Percentiles rank a stretch among this genome's conserved stretches.
phyloP scores from a whole-genome alignment of 345 rosid genomes.

The Fremontodendron californicum region DNA sequence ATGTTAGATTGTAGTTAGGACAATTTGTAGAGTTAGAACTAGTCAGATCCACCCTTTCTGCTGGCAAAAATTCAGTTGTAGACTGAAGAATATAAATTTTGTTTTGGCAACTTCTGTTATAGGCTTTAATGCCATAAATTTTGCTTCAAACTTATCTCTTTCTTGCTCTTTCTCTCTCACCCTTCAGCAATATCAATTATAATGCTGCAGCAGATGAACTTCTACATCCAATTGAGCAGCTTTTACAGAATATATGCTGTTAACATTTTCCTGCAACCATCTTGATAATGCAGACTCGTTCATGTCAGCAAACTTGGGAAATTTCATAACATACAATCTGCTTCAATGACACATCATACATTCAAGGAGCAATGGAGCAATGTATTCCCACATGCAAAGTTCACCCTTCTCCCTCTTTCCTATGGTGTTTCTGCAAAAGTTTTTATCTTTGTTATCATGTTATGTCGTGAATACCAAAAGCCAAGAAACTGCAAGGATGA shows the following conservation, averaged over 20 bases:
- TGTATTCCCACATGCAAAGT: not conserved
- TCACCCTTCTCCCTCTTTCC: not conserved
- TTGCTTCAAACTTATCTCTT: slow-evolving; percentile 10
- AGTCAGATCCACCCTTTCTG: not conserved
- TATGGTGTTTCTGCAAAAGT: not conserved
- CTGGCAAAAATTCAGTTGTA: not conserved
- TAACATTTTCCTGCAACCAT: not conserved
- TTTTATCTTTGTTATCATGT: too few species aligned
- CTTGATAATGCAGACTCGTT: not conserved
- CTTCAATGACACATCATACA: not conserved
- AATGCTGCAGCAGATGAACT: not conserved
- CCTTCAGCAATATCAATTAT: not conserved
- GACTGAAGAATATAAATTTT: slow-evolving; percentile 13
- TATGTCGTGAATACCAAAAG: not conserved
- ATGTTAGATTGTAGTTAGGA: not conserved
- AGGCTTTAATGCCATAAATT: not conserved
- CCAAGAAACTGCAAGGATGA: not conserved
- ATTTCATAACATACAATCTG: not conserved
- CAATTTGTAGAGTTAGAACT: slow-evolving; percentile 26
- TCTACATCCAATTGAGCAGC: not conserved
- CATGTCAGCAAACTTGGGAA: not conserved
- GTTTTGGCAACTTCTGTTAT: slow-evolving; percentile 8
- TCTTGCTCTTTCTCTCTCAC: not conserved
- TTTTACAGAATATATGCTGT: not conserved
- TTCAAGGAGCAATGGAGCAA: not conserved